These are phyloP conservation scores for Fusarium mexicanum DNA, from an alignment of 2,329 filamentous ascomycete species.

Conservation along the genomic window DNA sequence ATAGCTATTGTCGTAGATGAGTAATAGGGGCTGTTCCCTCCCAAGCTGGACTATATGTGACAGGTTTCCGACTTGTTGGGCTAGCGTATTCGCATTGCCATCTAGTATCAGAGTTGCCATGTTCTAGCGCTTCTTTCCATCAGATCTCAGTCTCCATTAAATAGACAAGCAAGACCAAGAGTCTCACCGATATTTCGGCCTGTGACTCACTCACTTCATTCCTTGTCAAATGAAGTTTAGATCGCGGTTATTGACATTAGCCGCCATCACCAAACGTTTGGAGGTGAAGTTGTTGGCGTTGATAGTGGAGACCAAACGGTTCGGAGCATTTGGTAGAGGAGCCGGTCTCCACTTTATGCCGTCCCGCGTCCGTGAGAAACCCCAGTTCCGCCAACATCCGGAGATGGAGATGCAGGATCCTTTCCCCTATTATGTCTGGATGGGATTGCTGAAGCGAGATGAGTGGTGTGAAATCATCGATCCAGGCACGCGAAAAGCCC, in stretches of 20 bases:
- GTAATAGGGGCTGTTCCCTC: neutral
- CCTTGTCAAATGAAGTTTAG: neutral
- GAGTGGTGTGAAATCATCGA: too few relatives aligned
- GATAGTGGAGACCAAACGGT: neutral
- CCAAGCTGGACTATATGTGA: neutral
- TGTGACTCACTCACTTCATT: neutral
- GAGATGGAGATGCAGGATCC: neutral
- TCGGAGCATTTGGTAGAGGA: neutral
- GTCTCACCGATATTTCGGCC: neutral
- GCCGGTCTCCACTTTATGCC: neutral
- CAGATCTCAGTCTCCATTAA: neutral
- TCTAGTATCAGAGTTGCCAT: neutral
- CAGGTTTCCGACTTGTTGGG: neutral
- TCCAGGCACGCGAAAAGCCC: neutral
- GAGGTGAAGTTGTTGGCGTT: neutral
- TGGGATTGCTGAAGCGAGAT: neutral
- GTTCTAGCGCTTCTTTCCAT: neutral
- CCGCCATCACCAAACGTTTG: neutral
- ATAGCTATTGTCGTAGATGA: neutral
- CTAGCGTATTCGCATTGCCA: neutral
- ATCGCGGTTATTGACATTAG: neutral
- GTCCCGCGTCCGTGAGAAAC: neutral
- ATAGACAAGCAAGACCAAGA: neutral
- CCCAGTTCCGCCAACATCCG: neutral
- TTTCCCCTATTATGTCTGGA: too few relatives aligned